Conservation (phyloP, 2,329 filamentous ascomycete species). For the Tympanopsis confertula region DNA sequence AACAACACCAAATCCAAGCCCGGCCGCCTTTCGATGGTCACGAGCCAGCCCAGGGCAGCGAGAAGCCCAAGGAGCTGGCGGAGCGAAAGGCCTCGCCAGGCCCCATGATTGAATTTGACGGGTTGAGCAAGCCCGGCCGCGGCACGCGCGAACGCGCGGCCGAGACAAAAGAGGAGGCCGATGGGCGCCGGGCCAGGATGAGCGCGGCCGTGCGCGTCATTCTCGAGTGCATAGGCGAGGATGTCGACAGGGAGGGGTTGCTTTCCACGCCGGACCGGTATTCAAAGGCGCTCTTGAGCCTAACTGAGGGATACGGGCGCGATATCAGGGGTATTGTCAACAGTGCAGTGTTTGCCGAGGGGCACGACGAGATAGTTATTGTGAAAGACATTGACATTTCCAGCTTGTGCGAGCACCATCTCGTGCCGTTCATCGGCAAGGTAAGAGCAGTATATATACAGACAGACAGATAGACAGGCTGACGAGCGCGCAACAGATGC, state of each 20-base stretch:
- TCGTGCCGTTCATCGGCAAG: constrained; percentile 94
- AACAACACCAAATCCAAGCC: too few relatives aligned
- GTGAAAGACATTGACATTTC: constrained; percentile 96
- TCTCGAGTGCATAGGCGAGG: constrained; percentile 58
- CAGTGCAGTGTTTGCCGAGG: constrained; percentile 86
- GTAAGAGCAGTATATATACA: constrained; percentile 29
- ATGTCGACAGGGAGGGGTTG: constrained; percentile 52
- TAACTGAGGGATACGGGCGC: constrained; percentile 94
- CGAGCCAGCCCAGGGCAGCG: constrained; percentile 7
- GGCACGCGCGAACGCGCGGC: constrained; percentile 55
- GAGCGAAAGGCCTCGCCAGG: constrained; percentile 27
- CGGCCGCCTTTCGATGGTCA: too few relatives aligned
- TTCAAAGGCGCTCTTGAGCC: constrained; percentile 87
- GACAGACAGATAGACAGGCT: background rate
- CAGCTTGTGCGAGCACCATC: constrained; percentile 89
- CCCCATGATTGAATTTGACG: constrained; percentile 50
- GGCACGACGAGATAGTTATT: constrained; percentile 93
- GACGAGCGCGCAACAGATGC: constrained; percentile 57
- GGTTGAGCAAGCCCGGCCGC: constrained; percentile 44
- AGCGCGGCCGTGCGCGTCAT: constrained; percentile 52
- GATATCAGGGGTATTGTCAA: constrained; percentile 88
- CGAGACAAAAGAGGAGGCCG: constrained; percentile 38
- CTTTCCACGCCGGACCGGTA: constrained; percentile 70
- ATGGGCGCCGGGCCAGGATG: constrained; percentile 42
- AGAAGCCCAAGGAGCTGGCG: constrained; percentile 13